A percentile compares a stretch with the other conserved stretches of the same genome.
These are phyloP conservation scores for Xerocomus spinulosus DNA, from an alignment of 768 basidiomycete species.

Conservation along the genomic window DNA sequence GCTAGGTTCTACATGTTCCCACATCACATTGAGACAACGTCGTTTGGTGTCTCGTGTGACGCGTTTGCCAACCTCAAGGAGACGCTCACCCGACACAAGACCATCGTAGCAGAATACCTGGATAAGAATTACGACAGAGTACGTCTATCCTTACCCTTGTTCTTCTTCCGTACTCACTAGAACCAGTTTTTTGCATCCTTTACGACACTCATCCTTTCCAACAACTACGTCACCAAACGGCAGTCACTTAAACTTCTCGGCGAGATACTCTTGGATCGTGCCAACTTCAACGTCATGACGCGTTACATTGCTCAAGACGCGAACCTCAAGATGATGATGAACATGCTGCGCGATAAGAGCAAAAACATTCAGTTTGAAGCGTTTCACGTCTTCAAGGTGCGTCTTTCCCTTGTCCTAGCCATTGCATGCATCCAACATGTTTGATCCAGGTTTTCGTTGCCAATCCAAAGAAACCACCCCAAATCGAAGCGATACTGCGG, in stretches of 20 bases:
- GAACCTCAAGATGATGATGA: slow-evolving; percentile 99
- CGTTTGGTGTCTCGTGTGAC: slow-evolving; percentile 97
- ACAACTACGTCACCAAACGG: slow-evolving; percentile 98
- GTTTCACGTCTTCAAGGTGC: slow-evolving; percentile 99
- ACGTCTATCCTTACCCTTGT: slow-evolving; percentile 23
- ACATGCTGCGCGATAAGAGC: slow-evolving; percentile 94
- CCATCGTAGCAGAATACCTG: slow-evolving; percentile 96
- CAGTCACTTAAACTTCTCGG: slow-evolving; percentile 97
- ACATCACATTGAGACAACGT: slow-evolving; percentile 94
- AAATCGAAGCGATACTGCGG: slow-evolving; percentile 86
- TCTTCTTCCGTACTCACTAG: slow-evolving; percentile 1
- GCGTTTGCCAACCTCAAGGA: slow-evolving; percentile 98
- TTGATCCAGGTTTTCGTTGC: slow-evolving; percentile 84
- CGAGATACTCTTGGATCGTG: slow-evolving; percentile 95
- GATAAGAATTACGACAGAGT: slow-evolving; percentile 97
- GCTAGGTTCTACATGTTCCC: slow-evolving; percentile 93
- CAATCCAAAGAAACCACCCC: slow-evolving; percentile 97
- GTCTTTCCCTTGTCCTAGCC: slow-evolving; percentile 14
- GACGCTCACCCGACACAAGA: slow-evolving; percentile 92
- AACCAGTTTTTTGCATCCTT: slow-evolving; percentile 92
- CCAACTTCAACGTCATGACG: slow-evolving; percentile 99
- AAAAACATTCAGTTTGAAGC: slow-evolving; percentile 99
- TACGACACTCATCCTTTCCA: slow-evolving; percentile 86
- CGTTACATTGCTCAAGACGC: slow-evolving; percentile 92
- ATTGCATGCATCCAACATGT: background rate